Percentiles rank a stretch among this genome's conserved stretches.
Evolutionary conservation across 805 yeast genomes (phyloP).

Genomic region (Wickerhamomyces subpelliculosus): DNA sequence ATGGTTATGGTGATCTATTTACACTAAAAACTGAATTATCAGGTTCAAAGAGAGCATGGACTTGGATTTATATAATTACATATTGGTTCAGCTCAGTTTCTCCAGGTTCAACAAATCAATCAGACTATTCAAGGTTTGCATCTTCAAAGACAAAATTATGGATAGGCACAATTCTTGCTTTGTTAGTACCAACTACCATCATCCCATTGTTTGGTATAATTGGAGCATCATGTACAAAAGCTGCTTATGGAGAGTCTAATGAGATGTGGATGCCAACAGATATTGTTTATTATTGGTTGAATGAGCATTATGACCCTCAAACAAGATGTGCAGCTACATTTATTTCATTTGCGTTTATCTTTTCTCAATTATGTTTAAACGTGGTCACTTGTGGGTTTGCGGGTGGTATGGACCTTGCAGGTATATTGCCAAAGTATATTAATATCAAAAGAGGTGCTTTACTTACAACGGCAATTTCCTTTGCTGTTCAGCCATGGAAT

Average conservation of each 20-base stretch:
- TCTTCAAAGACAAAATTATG: conserved; percentile 21
- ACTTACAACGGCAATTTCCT: conserved; percentile 24
- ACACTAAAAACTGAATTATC: conserved; percentile 20
- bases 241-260: conserved; percentile 28
- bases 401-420: conserved; percentile 25
- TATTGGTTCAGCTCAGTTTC: conserved; percentile 27
- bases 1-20: conserved; percentile 29
- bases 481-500: conserved; percentile 31
- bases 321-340: conserved; percentile 32
- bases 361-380: conserved; percentile 26
- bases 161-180: conserved; percentile 18
- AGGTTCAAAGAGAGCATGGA: conserved; percentile 26
- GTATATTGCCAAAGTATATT: conserved; percentile 18
- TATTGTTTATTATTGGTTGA: conserved; percentile 24
- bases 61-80: conserved; percentile 25
- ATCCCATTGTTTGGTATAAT: conserved; percentile 38
- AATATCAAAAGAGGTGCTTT: conserved; percentile 31
- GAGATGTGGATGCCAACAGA: conserved; percentile 31
- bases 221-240: conserved; percentile 32
- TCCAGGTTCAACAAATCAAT: conserved; percentile 27
- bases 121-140: conserved; percentile 29
- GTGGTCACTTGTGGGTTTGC: conserved; percentile 27
- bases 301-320: conserved; percentile 23
- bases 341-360: conserved; percentile 24
- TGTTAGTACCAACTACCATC: conserved; percentile 31